Conservation (phyloP, 78 protist genomes). For the Monosiga brevicollis region DNA sequence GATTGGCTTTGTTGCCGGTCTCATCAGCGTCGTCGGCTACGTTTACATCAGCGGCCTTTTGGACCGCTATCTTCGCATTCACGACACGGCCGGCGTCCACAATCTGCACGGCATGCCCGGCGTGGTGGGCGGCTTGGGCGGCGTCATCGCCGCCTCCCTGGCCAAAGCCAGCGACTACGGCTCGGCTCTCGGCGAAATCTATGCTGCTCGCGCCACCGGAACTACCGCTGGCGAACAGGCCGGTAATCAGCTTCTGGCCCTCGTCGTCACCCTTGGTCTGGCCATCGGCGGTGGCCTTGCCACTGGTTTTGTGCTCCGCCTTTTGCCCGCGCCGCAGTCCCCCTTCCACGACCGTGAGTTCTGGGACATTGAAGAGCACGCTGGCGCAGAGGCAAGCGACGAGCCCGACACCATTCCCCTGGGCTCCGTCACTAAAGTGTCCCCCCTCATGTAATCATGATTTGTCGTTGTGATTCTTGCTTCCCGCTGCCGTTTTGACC, state of each 20-base stretch:
- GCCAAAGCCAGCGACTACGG: slow-evolving; percentile 2
- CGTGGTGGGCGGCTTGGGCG: slow-evolving; percentile 43
- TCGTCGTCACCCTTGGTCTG: background rate
- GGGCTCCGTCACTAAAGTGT: too few relatives aligned
- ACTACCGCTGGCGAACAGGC: slow-evolving; percentile 10
- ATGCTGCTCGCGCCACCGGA: background rate
- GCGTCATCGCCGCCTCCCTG: slow-evolving; percentile 2
- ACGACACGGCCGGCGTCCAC: slow-evolving; percentile 70
- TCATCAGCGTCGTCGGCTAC: slow-evolving; percentile 56
- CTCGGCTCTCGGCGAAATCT: background rate
- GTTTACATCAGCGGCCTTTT: slow-evolving; percentile 21
- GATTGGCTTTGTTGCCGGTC: slow-evolving; percentile 66
- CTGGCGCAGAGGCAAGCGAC: too few relatives aligned
- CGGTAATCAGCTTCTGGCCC: slow-evolving; percentile 2
- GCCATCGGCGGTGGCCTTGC: too few relatives aligned
- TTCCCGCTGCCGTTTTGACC: too few relatives aligned
- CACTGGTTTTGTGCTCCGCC: too few relatives aligned
- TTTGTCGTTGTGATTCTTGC: too few relatives aligned
- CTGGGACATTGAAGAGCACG: too few relatives aligned
- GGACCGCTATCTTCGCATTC: slow-evolving; percentile 28
- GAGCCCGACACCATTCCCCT: too few relatives aligned
- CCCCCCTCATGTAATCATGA: too few relatives aligned
- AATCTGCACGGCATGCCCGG: slow-evolving; percentile 92
- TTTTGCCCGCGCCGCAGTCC: too few relatives aligned
- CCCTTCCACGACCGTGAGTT: too few relatives aligned